Percentiles rank a stretch among this genome's conserved stretches.
These are phyloP conservation scores for Handroanthus guayacan DNA, from an alignment of 257 asterid genomes.

Conservation along the genomic window DNA sequence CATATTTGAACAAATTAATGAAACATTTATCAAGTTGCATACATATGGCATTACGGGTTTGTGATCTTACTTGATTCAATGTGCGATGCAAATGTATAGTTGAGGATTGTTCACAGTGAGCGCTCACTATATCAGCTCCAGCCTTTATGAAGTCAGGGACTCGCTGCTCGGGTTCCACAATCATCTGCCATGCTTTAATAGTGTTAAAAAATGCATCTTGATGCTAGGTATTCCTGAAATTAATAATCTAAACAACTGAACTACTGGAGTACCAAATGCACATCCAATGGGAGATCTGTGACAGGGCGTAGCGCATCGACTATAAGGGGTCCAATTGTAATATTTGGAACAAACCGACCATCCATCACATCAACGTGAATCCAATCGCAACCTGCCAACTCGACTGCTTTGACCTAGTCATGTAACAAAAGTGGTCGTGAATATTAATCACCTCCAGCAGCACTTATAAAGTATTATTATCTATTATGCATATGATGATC, in stretches of 20 bases:
- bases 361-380: slow-evolving; percentile 99
- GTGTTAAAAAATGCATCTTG: slow-evolving; percentile 39
- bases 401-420: slow-evolving; percentile 93
- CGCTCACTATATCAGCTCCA: slow-evolving; percentile 97
- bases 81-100: slow-evolving; percentile 99
- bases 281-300: slow-evolving; percentile 98
- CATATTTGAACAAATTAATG: slow-evolving; percentile 17
- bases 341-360: slow-evolving; percentile 97
- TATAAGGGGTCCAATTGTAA: slow-evolving; percentile 94
- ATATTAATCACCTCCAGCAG: slow-evolving; percentile 4
- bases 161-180: slow-evolving; percentile 98
- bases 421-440: slow-evolving; percentile 25
- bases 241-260: slow-evolving; percentile 22
- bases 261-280: slow-evolving; percentile 79
- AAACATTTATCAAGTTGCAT: slow-evolving; percentile 10
- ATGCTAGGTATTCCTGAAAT: slow-evolving; percentile 26
- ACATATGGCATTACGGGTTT: slow-evolving; percentile 23
- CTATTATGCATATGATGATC: not conserved
- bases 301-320: slow-evolving; percentile 95
- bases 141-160: slow-evolving; percentile 98
- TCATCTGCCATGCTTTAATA: slow-evolving; percentile 76
- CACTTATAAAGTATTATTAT: slow-evolving; percentile 1
- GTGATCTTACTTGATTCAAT: slow-evolving; percentile 75
- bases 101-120: slow-evolving; percentile 97
- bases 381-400: slow-evolving; percentile 99